Evolutionary conservation across 2,329 filamentous ascomycete species (phyloP), one percentile per base, ranked within the genome.

Genomic region (Periglandula ipomoeae): DNA sequence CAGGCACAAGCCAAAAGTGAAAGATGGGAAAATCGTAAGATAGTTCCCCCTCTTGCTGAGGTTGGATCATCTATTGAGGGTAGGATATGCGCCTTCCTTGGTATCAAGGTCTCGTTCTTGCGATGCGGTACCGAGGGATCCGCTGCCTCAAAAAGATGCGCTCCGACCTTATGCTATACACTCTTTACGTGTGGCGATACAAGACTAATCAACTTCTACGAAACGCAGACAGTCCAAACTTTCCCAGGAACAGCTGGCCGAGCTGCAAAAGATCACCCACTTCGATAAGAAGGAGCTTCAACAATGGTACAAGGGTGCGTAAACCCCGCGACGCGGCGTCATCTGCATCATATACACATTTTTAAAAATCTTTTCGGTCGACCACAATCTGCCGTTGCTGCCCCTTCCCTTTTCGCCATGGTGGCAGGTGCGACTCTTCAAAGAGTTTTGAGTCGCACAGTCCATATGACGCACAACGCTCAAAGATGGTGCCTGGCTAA

Each of bases 281-380:
- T 98, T 98, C 65, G 93, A 98, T 71, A 96, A 96, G 84, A 97
- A 97, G 76, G 93, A 98, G 71, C 71, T 98, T 65, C 93, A 98
- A 69, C 91, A 97, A 82, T 98, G 93, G 93, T 97, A 98, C 72
- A 97, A 97, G 79, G 93, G 93, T 95, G 35, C 41, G 44, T 48
- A 35, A 1, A 22, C 19, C 10, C 26, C 15, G 6, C 9, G 19
- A 19, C 10, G 8, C 10, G 5, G 10, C 34, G 17, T 19, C 47
- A 20, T 8, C 23, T 5, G 9, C 19, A 7, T 38, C 37, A 38
- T 8, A 15, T 4, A 8, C 30, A 32, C 30, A 11, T 32, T 4
- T 32, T 15, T 10, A 15, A 3, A 3, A 32, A 15, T 32, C 9
- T n/a, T n/a, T n/a, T n/a, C n/a, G n/a, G n/a, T n/a, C n/a, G n/a